A percentile compares a stretch with the other conserved stretches of the same genome.
These are phyloP conservation scores for Priceomyces castillae DNA, from an alignment of 805 yeast genomes.

Conservation along the genomic window DNA sequence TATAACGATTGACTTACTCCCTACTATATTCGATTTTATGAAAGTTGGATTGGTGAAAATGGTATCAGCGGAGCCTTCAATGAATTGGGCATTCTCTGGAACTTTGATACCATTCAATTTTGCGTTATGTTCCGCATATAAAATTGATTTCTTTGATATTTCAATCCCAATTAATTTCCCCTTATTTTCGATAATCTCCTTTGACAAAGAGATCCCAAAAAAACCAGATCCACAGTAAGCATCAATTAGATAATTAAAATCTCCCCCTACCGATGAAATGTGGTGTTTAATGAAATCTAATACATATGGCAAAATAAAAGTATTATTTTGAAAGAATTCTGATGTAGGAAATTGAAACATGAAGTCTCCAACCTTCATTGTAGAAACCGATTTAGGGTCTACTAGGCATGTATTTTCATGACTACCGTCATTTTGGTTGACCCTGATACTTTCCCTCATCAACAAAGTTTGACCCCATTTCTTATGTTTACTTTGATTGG, in stretches of 20 bases:
- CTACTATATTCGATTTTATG: constrained; percentile 23
- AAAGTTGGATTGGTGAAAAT: constrained; percentile 30
- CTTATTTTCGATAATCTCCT: constrained; percentile 19
- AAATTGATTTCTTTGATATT: constrained; percentile 29
- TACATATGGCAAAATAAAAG: constrained; percentile 33
- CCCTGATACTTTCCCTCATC: constrained; percentile 32
- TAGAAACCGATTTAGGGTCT: constrained; percentile 25
- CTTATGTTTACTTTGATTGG: neutral
- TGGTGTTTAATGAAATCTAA: constrained; percentile 29
- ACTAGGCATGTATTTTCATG: constrained; percentile 22
- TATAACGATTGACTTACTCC: constrained; percentile 33
- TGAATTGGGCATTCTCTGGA: constrained; percentile 29
- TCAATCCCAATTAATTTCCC: constrained; percentile 44
- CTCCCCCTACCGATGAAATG: constrained; percentile 8
- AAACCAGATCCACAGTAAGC: constrained; percentile 49
- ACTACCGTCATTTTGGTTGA: constrained; percentile 31
- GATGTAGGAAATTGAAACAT: constrained; percentile 38
- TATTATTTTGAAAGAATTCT: constrained; percentile 43
- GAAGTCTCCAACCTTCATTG: constrained; percentile 34
- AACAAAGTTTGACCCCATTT: constrained; percentile 13
- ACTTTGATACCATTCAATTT: constrained; percentile 32
- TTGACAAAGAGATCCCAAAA: constrained; percentile 37
- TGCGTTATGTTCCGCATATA: constrained; percentile 39
- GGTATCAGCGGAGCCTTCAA: constrained; percentile 36
- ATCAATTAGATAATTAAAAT: constrained; percentile 33